phyloP scores from a whole-genome alignment of 1,284 basidiomycete genomes.

The Coriolopsis trogii region DNA sequence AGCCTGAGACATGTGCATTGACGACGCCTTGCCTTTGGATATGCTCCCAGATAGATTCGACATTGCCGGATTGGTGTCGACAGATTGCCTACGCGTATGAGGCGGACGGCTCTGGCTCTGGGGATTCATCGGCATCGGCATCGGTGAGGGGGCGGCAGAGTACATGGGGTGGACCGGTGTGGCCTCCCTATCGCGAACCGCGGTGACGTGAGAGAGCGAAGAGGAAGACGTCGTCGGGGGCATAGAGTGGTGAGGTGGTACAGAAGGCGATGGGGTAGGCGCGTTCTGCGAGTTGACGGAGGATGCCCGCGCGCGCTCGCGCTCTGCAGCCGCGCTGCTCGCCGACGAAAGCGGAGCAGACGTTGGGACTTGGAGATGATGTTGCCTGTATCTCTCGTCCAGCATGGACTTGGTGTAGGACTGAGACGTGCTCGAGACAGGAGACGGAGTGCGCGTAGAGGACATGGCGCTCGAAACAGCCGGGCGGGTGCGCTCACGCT shows the following conservation, averaged over 20 bases:
- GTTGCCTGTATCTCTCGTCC: conserved; percentile 10
- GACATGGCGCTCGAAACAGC: conserved; percentile 10
- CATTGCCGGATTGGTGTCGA: conserved; percentile 6
- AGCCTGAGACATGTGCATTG: not conserved
- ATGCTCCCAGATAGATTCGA: conserved; percentile 8
- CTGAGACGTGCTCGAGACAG: conserved; percentile 16
- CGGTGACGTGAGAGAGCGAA: conserved; percentile 12
- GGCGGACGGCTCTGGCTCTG: conserved; percentile 13
- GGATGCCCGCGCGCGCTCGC: conserved; percentile 23
- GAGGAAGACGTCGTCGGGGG: conserved; percentile 10
- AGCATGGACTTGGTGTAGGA: conserved; percentile 8
- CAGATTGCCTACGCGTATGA: conserved; percentile 17
- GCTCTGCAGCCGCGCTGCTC: conserved; percentile 18
- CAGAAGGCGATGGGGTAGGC: conserved; percentile 3
- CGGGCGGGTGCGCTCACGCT: conserved; percentile 6
- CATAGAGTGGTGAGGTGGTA: conserved; percentile 16
- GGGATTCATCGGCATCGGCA: not conserved
- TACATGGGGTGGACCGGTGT: conserved; percentile 15
- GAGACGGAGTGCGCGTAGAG: conserved; percentile 21
- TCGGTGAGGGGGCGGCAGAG: conserved; percentile 12
- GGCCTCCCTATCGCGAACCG: conserved; percentile 15
- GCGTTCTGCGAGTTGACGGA: conserved; percentile 22
- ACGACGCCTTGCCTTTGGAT: conserved; percentile 18
- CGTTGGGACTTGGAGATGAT: conserved; percentile 4
- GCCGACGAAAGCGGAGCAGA: conserved; percentile 12